phyloP scores from a whole-genome alignment of 2,329 filamentous ascomycete species.

The Penicillium sumatraense region DNA sequence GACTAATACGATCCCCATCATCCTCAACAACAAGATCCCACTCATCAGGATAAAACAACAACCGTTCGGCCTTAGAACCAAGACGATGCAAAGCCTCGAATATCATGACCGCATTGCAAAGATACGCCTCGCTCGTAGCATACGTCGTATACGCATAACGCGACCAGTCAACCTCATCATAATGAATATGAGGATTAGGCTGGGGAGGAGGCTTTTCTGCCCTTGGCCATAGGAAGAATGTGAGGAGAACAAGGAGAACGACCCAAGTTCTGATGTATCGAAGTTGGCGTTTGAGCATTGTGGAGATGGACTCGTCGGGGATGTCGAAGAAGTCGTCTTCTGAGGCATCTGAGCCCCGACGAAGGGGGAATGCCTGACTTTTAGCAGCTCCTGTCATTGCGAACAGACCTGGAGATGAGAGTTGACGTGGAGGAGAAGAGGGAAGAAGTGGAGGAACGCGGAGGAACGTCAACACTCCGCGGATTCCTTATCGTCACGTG shows the following conservation, averaged over 20 bases:
- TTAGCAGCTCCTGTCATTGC: slow-evolving; percentile 19
- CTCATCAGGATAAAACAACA: slow-evolving; percentile 48
- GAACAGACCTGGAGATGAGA: background rate
- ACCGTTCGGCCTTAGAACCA: slow-evolving; percentile 44
- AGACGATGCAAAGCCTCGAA: slow-evolving; percentile 46
- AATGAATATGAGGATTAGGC: slow-evolving; percentile 32
- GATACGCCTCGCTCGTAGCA: slow-evolving; percentile 46
- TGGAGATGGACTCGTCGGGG: slow-evolving; percentile 34
- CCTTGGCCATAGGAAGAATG: slow-evolving; percentile 33
- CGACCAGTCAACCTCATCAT: slow-evolving; percentile 45
- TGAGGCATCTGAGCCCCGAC: slow-evolving; percentile 36
- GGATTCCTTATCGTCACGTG: background rate
- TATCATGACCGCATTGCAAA: slow-evolving; percentile 50
- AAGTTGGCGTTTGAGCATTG: slow-evolving; percentile 38
- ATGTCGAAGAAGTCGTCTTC: slow-evolving; percentile 43
- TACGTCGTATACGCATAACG: slow-evolving; percentile 50
- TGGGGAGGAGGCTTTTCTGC: slow-evolving; percentile 23
- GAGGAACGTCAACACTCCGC: background rate
- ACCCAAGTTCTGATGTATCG: slow-evolving; percentile 37
- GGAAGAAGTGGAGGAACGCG: background rate
- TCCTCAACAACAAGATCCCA: slow-evolving; percentile 42
- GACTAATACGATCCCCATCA: slow-evolving; percentile 42
- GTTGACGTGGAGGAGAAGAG: background rate
- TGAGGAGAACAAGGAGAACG: slow-evolving; percentile 26
- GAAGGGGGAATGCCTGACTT: slow-evolving; percentile 25